Base-by-base conservation (phyloP, 2,329 filamentous ascomycete species). In the Cladophialophora psammophila region DNA sequence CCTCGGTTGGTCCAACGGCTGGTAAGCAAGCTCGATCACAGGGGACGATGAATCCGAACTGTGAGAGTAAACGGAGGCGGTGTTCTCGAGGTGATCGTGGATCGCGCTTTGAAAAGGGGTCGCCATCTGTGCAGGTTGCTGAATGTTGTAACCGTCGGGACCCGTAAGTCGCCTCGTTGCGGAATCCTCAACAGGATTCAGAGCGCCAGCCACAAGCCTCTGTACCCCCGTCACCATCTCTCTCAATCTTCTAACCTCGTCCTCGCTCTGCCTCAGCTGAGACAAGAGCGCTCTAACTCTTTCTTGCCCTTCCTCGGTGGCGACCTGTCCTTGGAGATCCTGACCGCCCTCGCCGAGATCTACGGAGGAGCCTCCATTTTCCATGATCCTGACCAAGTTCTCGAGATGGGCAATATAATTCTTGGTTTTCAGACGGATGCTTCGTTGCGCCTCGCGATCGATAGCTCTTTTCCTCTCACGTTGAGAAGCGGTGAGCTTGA, bases 381-480 rank as follows among this genome's bases (percentile, higher is more conserved):
- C 63, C 63, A 65, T 65, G n/a, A 65, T 65, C n/a, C 58, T 32
- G 34, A 68, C 66, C 48, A 68, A 58, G 42, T 60, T 60, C 53
- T 68, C 66, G 10, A 68, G 63, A 36, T 68, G 57, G n/a, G 66
- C 66, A 32, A 66, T 68, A 35, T 68, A 66, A 42, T 68, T 68
- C 15, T 66, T 65, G 63, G 66, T 68, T 32, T 68, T 68, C 10
- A 66, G 38, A 31, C 66, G 63, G 18, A 68, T 68, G 32, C 63
- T 66, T 36, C 66, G 50, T 32, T 68, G 66, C 5, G 66, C 66
- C 40, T 66, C 66, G 48, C 66, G 63, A 45, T 68, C 66, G 32
- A 66, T 65, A 6, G 63, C 66, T 45, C 66, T 60, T 60, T 68
- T 68, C 34, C 66, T 63, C 55, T 68, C 66, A 2, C 63, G 63